These are phyloP conservation scores for Penicillium antarcticum DNA, from an alignment of 495 filamentous ascomycete genomes.

Conservation along the genomic window DNA sequence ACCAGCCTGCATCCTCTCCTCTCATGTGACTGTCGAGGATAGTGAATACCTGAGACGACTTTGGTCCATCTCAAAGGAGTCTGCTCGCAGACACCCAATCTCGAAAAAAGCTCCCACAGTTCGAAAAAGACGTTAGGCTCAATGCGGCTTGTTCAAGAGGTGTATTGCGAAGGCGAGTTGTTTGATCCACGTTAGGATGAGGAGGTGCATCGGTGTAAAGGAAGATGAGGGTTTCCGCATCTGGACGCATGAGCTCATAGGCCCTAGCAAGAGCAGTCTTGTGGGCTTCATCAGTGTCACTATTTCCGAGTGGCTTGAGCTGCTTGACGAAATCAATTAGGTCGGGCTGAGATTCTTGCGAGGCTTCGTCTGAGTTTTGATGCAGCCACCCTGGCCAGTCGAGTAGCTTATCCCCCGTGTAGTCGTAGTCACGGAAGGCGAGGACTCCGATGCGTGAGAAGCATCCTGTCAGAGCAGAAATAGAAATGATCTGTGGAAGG, in stretches of 20 bases:
- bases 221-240: constrained; percentile 43
- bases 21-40: constrained; percentile 14
- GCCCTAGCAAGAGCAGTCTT: constrained; percentile 44
- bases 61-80: constrained; percentile 23
- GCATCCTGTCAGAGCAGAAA: constrained; percentile 40
- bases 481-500: constrained; percentile 42
- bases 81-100: constrained; percentile 39
- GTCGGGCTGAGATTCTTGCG: constrained; percentile 6
- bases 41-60: constrained; percentile 37
- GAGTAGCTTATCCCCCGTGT: constrained; percentile 25
- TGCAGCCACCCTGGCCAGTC: constrained; percentile 44
- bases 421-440: constrained; percentile 45
- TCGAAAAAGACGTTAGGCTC: constrained; percentile 17
- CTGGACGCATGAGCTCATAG: constrained; percentile 39
- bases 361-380: background rate
- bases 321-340: constrained; percentile 3
- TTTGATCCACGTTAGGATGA: constrained; percentile 29
- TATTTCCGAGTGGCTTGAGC: constrained; percentile 14
- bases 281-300: constrained; percentile 41
- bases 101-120: constrained; percentile 25
- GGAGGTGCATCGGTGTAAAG: constrained; percentile 49
- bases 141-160: constrained; percentile 13
- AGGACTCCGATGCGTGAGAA: constrained; percentile 43
- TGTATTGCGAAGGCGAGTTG: constrained; percentile 4
- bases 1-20: constrained; percentile 11